Conservation (phyloP, 768 basidiomycete genomes). For the Mycena vitilis region DNA sequence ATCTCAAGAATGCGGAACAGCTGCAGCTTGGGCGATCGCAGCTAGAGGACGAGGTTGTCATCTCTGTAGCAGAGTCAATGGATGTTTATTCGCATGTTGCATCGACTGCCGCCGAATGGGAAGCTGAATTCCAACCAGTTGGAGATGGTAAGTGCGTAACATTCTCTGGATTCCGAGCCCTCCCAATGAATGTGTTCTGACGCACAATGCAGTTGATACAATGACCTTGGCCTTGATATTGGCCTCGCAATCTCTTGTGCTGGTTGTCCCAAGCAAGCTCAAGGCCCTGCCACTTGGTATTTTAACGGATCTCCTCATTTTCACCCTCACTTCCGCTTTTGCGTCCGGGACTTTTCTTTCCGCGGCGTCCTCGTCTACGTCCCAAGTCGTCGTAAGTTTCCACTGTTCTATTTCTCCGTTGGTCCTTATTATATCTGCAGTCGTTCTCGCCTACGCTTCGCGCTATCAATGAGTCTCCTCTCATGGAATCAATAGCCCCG, state of each 20-base stretch:
- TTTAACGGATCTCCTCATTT: slow-evolving; percentile 48
- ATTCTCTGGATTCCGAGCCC: slow-evolving; percentile 5
- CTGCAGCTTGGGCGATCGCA: slow-evolving; percentile 47
- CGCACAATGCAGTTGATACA: slow-evolving; percentile 49
- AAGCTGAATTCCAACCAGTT: slow-evolving; percentile 73
- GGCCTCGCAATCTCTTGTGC: slow-evolving; percentile 69
- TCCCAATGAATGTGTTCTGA: neutral
- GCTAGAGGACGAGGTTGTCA: slow-evolving; percentile 74
- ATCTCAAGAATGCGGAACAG: slow-evolving; percentile 52
- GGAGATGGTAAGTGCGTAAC: slow-evolving; percentile 51
- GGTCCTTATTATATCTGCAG: slow-evolving; percentile 25
- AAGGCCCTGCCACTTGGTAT: slow-evolving; percentile 70
- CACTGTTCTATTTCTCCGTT: neutral
- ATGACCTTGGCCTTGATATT: slow-evolving; percentile 66
- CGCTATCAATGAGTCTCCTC: slow-evolving; percentile 41
- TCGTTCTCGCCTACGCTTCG: slow-evolving; percentile 42
- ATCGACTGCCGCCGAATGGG: slow-evolving; percentile 57
- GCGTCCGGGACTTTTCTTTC: slow-evolving; percentile 66
- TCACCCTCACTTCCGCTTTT: slow-evolving; percentile 67
- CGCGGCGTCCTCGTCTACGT: slow-evolving; percentile 39
- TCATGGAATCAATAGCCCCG: slow-evolving; percentile 38
- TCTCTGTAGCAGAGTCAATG: slow-evolving; percentile 81
- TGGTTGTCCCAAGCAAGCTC: slow-evolving; percentile 65
- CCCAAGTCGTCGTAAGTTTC: slow-evolving; percentile 12
- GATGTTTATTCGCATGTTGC: slow-evolving; percentile 59